These are phyloP conservation scores for Tubosaeta sp. DNA, from an alignment of 768 basidiomycete genomes.

Conservation along the genomic window DNA sequence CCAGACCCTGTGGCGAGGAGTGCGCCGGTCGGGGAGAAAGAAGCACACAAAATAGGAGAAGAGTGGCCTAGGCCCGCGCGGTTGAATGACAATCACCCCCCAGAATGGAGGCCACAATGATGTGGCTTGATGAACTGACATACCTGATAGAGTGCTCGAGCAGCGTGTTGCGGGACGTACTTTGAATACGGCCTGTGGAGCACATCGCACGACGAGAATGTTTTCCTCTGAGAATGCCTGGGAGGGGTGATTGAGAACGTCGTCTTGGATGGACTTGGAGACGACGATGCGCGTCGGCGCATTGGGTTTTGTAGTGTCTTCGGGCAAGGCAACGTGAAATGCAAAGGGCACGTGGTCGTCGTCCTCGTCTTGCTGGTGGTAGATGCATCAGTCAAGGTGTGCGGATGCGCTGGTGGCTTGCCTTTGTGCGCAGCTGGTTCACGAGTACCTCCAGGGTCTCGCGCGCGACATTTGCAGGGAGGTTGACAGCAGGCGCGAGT, in stretches of 20 bases:
- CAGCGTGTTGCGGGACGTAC: slow-evolving; percentile 93
- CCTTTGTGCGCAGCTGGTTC: slow-evolving; percentile 79
- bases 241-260: slow-evolving; percentile 72
- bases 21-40: slow-evolving; percentile 91
- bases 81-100: slow-evolving; percentile 4
- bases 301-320: slow-evolving; percentile 42
- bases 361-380: slow-evolving; percentile 36
- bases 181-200: slow-evolving; percentile 93
- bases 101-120: slow-evolving; percentile 3
- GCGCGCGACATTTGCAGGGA: slow-evolving; percentile 82
- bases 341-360: slow-evolving; percentile 92
- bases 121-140: slow-evolving; percentile 17
- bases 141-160: slow-evolving; percentile 86
- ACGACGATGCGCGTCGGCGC: slow-evolving; percentile 78
- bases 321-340: slow-evolving; percentile 79
- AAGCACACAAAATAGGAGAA: slow-evolving; percentile 90
- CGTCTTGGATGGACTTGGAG: slow-evolving; percentile 76
- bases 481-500: slow-evolving; percentile 82
- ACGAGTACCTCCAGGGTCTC: slow-evolving; percentile 85
- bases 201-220: slow-evolving; percentile 81
- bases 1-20: slow-evolving; percentile 93
- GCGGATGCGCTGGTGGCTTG: slow-evolving; percentile 32
- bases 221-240: slow-evolving; percentile 80
- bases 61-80: slow-evolving; percentile 61
- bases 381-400: slow-evolving; percentile 4